Base-by-base conservation (phyloP, 352 stramenopile species). In the Globisporangium viniferum region DNA sequence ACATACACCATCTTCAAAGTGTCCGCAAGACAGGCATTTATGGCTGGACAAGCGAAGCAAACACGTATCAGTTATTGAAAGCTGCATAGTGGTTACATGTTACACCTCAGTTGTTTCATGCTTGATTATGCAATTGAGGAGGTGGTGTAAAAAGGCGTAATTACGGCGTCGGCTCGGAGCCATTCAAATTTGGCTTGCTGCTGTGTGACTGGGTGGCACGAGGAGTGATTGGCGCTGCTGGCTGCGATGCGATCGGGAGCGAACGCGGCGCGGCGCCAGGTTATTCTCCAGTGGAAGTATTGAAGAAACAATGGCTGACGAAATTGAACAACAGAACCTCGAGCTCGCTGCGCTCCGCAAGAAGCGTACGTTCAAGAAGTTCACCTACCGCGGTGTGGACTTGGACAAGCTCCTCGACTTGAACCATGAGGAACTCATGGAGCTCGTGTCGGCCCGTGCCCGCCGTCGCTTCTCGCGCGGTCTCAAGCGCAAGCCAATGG, bases 301-400 rank as follows among this genome's bases (percentile, higher is more conserved):
- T 73, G 49, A 54, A 62, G 33, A 35, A 39, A 67, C 57, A 55
- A 68, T 80, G 77, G 75, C 77, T 75, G 76, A 86, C 75, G 76
- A 80, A 78, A 67, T 70, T 49, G 82, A 93, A 68, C 70, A 90
- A 48, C 82, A 87, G 73, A 91, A 90, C 78, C 71, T 94, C 61
- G 86, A 94, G 73, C 74, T 99, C 80, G 94, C 96, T 75, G 97
- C 98, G 72, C 88, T 99, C 70, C 98, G 97, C 78, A 99, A 99
- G 94, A 99, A 99, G 91, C 96, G 98, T 77, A 96, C 97, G 72
- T 99, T 99, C 95, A 98, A 98, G 82, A 99, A 99, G 89, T 99
- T 99, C 82, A 99, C 96, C 75, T 99, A 98, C 94, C 95, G 97
- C 78, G 98, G 98, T 72, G 95, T 99, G 70, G 98, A 99, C 82